Evolutionary conservation across 345 rosid species (phyloP).

Genomic region (Viola odorata): DNA sequence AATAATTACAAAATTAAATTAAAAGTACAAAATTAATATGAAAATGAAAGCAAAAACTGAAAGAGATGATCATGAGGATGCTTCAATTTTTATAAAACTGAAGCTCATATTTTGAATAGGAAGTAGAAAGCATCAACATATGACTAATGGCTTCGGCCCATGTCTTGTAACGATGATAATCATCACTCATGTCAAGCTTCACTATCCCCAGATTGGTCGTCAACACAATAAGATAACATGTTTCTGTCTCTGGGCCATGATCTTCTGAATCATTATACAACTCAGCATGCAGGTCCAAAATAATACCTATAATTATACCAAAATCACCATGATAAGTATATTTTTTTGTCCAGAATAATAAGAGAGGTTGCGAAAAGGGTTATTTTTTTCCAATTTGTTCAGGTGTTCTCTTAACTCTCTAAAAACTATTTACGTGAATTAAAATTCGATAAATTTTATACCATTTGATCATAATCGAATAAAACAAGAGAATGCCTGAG

Average conservation of each 20-base stretch:
- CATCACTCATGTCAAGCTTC: slow-evolving; percentile 82
- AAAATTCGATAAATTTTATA: background rate
- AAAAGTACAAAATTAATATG: background rate
- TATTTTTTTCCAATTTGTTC: background rate
- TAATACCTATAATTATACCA: slow-evolving; percentile 39
- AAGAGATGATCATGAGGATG: too few species aligned
- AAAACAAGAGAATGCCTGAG: background rate
- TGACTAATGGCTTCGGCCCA: slow-evolving; percentile 70
- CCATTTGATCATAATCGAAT: background rate
- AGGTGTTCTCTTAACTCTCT: too few species aligned
- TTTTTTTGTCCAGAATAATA: background rate
- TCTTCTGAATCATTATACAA: slow-evolving; percentile 12
- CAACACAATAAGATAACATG: slow-evolving; percentile 60
- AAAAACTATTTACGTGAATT: too few species aligned
- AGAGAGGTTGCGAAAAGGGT: background rate
- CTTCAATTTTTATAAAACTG: slow-evolving; percentile 39
- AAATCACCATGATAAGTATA: background rate
- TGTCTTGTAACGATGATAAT: slow-evolving; percentile 53
- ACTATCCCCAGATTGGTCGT: slow-evolving; percentile 54
- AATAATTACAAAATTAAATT: slow-evolving; percentile 18
- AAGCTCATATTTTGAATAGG: slow-evolving; percentile 43
- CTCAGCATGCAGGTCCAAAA: slow-evolving; percentile 58
- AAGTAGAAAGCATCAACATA: slow-evolving; percentile 62
- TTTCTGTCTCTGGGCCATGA: background rate
- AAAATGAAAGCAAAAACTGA: background rate